Percentiles rank a stretch among this genome's conserved stretches.
These are phyloP conservation scores for Vitis hybrid DNA, from an alignment of 177 flowering plant genomes.

Conservation along the genomic window DNA sequence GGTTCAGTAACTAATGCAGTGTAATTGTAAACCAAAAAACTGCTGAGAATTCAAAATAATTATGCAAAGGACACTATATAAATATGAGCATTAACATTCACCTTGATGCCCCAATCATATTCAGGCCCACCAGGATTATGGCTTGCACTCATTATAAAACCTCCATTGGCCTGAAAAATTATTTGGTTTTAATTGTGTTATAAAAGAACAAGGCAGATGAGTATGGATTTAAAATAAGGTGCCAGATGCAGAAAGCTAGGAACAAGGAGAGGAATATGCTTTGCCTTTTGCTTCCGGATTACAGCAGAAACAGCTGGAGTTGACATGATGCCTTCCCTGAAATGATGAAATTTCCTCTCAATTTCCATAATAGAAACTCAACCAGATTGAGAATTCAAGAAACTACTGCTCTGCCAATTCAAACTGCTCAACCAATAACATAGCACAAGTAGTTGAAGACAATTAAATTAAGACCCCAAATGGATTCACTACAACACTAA, in stretches of 20 bases:
- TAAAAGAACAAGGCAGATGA: neutral
- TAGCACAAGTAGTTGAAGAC: neutral
- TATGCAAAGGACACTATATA: neutral
- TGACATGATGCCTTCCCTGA: slow-evolving; percentile 95
- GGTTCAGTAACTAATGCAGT: too few species aligned
- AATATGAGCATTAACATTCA: slow-evolving; percentile 18
- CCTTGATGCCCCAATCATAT: slow-evolving; percentile 99
- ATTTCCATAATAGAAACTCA: slow-evolving; percentile 5
- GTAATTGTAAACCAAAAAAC: too few species aligned
- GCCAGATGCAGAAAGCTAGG: neutral
- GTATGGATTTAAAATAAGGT: neutral
- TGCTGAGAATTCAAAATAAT: too few species aligned
- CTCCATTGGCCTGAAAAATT: slow-evolving; percentile 88
- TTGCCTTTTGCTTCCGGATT: slow-evolving; percentile 85
- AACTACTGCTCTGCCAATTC: neutral
- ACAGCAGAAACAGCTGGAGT: slow-evolving; percentile 99
- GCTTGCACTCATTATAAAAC: slow-evolving; percentile 99
- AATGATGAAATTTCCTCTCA: slow-evolving; percentile 18
- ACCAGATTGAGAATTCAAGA: neutral
- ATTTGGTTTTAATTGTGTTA: neutral
- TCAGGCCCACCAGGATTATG: slow-evolving; percentile 99
- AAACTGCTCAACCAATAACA: neutral
- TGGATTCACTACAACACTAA: neutral
- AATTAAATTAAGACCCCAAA: neutral
- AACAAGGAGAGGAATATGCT: slow-evolving; percentile 14